Evolutionary conservation across 495 filamentous ascomycete genomes (phyloP), one percentile per base, ranked within the genome.

Genomic region (Daldinia concentrica): DNA sequence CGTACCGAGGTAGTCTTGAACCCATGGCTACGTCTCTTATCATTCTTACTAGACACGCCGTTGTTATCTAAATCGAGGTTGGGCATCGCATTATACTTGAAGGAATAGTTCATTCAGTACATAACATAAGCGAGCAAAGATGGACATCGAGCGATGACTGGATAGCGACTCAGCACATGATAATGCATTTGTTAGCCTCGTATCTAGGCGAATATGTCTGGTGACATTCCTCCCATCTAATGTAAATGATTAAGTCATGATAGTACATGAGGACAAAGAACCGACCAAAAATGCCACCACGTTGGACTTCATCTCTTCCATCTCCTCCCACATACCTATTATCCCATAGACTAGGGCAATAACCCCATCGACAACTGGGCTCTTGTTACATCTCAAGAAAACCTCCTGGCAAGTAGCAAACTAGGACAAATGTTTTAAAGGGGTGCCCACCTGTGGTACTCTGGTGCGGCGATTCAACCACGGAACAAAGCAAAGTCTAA

Each of bases 231-330:
- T 37, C 50, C 37, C 59, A 73, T 68, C 64, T 68, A 63, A 65
- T 60, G 39, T 65, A 68, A 57, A 60, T 67, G 50, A 62, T 62
- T 73, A 73, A 29, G 48, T 62, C 39, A 50, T 66, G 50, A 68
- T 62, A 64, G 36, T 77, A 76, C 70, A 75, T 74, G 71, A 69
- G 60, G 62, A 58, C 45, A 65, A 43, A 66, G 54, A 51, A 69
- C 69, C 73, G 62, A 64, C 73, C 75, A 77, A 77, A 77, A 77
- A 73, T 72, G 66, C 58, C 75, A 71, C 15, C 56, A 75, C 70
- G 67, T 73, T 64, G 29, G 67, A 62, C 64, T 65, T 52, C 73
- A 75, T 73, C 67, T 77, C 66, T 66, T 64, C 41, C 66, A 66
- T 45, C 60, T 75, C 58, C 66, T 67, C 69, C 63, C 69, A 66